Percentiles rank a stretch among this genome's conserved stretches.
phyloP scores from a whole-genome alignment of 495 filamentous ascomycete species.

The Penicillium nucicola region DNA sequence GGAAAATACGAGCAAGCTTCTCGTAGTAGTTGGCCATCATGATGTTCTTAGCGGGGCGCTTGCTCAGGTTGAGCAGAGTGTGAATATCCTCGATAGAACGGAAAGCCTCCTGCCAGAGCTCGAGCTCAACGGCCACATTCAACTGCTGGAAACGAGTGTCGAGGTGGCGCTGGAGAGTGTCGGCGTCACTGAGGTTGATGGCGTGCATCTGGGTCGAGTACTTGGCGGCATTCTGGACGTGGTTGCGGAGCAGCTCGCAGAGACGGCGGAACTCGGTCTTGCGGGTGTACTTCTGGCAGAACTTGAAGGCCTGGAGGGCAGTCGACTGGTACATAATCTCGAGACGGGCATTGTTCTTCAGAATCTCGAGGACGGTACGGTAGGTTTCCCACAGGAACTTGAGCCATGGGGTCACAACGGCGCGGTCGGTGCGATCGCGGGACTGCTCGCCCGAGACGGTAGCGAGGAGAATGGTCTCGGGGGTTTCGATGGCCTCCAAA shows the following conservation, averaged over 20 bases:
- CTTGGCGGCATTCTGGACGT: slow-evolving; percentile 98
- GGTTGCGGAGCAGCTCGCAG: slow-evolving; percentile 95
- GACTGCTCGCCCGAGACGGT: slow-evolving; percentile 98
- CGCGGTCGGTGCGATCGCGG: slow-evolving; percentile 91
- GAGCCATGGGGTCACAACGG: slow-evolving; percentile 97
- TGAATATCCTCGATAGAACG: slow-evolving; percentile 98
- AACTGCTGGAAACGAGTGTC: slow-evolving; percentile 98
- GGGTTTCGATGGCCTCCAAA: slow-evolving; percentile 94
- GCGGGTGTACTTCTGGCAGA: slow-evolving; percentile 95
- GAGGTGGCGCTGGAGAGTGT: slow-evolving; percentile 93
- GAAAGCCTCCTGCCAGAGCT: slow-evolving; percentile 99
- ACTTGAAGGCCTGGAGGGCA: slow-evolving; percentile 95
- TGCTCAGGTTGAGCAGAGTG: slow-evolving; percentile 97
- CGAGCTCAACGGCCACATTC: slow-evolving; percentile 95
- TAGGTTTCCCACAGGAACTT: slow-evolving; percentile 99
- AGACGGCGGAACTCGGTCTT: slow-evolving; percentile 99
- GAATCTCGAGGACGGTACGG: slow-evolving; percentile 94
- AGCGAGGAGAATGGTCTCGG: slow-evolving; percentile 94
- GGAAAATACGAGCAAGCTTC: slow-evolving; percentile 95
- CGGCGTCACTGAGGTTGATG: slow-evolving; percentile 96
- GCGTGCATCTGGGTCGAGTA: slow-evolving; percentile 99
- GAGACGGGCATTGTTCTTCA: slow-evolving; percentile 96
- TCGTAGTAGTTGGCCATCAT: slow-evolving; percentile 99
- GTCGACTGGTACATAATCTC: slow-evolving; percentile 98
- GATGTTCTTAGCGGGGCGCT: slow-evolving; percentile 97